A percentile compares a stretch with the other conserved stretches of the same genome.
phyloP scores from a whole-genome alignment of 106 monocot species.

The Dioscorea dumetorum region DNA sequence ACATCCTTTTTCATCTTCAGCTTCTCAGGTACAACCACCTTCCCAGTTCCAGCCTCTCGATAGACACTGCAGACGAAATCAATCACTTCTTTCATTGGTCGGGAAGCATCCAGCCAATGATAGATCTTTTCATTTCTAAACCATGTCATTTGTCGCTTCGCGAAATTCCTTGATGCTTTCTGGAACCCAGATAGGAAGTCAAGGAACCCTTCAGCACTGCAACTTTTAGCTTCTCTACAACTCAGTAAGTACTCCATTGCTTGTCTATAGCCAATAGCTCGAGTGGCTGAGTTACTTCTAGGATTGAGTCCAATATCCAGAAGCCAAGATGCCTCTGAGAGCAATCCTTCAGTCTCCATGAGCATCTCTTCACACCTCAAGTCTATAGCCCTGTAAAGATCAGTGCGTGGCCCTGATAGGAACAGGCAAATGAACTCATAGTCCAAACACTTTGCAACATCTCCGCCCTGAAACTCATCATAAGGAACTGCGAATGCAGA shows the following conservation, averaged over 20 bases:
- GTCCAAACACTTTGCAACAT: conserved; percentile 37
- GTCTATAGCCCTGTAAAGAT: conserved; percentile 77
- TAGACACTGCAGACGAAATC: conserved; percentile 48
- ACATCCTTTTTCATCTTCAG: conserved; percentile 54
- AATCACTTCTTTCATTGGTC: conserved; percentile 48
- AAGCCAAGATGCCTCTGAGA: conserved; percentile 87
- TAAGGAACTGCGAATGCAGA: conserved; percentile 69
- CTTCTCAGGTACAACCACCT: conserved; percentile 38
- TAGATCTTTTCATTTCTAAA: conserved; percentile 76
- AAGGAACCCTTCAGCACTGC: conserved; percentile 37
- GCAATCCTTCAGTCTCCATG: conserved; percentile 47
- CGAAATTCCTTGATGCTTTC: conserved; percentile 79
- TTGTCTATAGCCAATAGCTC: conserved; percentile 91
- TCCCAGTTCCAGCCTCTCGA: conserved; percentile 10
- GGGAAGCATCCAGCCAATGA: conserved; percentile 77
- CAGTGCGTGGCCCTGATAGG: conserved; percentile 53
- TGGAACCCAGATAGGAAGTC: conserved; percentile 64
- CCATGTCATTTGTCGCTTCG: conserved; percentile 95
- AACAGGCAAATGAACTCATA: conserved; percentile 84
- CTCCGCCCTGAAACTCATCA: conserved; percentile 36
- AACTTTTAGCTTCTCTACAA: conserved; percentile 51
- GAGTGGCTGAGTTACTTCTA: conserved; percentile 63
- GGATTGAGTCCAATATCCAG: conserved; percentile 70
- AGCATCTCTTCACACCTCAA: conserved; percentile 93
- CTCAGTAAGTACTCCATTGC: conserved; percentile 75